A percentile compares a stretch with the other conserved stretches of the same genome.
phyloP scores from a whole-genome alignment of 2,329 filamentous ascomycete species.

The Stagonosporopsis rhizophila region DNA sequence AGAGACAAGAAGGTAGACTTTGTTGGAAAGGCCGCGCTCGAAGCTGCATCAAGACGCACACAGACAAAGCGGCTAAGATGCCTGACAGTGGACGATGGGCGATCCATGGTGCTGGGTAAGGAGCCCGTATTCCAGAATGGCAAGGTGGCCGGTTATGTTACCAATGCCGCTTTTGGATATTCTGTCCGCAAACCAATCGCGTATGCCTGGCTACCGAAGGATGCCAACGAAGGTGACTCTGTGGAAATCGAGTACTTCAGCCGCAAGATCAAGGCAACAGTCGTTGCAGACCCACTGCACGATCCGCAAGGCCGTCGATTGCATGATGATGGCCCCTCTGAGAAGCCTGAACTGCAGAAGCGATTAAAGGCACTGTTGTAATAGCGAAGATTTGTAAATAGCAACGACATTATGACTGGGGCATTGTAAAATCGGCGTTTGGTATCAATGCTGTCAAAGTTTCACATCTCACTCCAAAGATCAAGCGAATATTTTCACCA shows the following conservation, averaged over 20 bases:
- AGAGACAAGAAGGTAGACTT: constrained; percentile 56
- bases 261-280: constrained; percentile 60
- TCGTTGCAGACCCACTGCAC: constrained; percentile 59
- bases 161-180: constrained; percentile 67
- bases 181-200: constrained; percentile 66
- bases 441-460: background rate
- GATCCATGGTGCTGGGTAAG: constrained; percentile 66
- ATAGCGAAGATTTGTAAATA: constrained; percentile 10
- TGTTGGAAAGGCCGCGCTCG: constrained; percentile 60
- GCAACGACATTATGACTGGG: constrained; percentile 23
- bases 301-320: constrained; percentile 53
- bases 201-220: constrained; percentile 63
- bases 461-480: background rate
- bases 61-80: constrained; percentile 53
- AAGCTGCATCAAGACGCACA: constrained; percentile 50
- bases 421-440: constrained; percentile 14
- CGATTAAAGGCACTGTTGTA: constrained; percentile 33
- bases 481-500: background rate
- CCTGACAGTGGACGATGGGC: constrained; percentile 63
- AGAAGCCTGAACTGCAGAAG: constrained; percentile 30
- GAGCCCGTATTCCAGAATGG: constrained; percentile 64
- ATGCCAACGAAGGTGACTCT: constrained; percentile 55
- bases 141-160: constrained; percentile 63
- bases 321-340: constrained; percentile 30
- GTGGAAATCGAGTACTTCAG: constrained; percentile 71